Evolutionary conservation across 106 monocot species (phyloP), one percentile per base, ranked within the genome.

Genomic region (Platanthera guangdongensis): DNA sequence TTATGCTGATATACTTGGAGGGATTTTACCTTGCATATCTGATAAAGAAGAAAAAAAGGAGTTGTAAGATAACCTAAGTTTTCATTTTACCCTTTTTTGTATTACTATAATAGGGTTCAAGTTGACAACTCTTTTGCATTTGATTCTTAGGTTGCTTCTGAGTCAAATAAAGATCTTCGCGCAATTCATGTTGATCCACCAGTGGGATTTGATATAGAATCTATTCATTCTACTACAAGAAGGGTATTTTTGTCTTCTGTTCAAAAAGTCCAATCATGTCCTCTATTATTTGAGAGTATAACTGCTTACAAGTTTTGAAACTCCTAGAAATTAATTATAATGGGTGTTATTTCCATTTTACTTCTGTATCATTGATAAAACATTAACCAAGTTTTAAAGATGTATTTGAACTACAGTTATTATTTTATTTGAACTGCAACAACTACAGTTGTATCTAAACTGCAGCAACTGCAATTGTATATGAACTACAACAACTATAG

Each of bases 91-190:
- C 16, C 1, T 39, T 7, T 13, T 4, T 28, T 65, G 8, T 32
- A 11, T 12, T 32, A 32, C 65, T 11, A 11, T 70, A 39, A 39
- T 39, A 39, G 39, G 46, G 32, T 46, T 74, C 16, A 55, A 25
- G 15, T 62, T 54, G 32, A 48, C 9, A 49, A 48, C 4, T 57
- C 54, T 32, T 46, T 47, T 47, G 4, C 11, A 47, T 54, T 64
- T 50, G 6, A 22, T 77, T 2, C 53, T 57, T 22, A 89, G 93
- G 88, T 93, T 85, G 96, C 96, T 51, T 89, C 89, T 78, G 96
- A 96, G 83, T 93, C 96, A 46, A 96, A 96, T 91, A 91, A 93
- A 60, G 96, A 91, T 62, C 90, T 96, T 81, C 89, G 91, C 50
- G 77, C 81, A 52, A 83, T 96, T 63, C 81, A 49, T 79, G 87